Conservation (phyloP, 106 monocot species). For the Dendrobium huoshanense region DNA sequence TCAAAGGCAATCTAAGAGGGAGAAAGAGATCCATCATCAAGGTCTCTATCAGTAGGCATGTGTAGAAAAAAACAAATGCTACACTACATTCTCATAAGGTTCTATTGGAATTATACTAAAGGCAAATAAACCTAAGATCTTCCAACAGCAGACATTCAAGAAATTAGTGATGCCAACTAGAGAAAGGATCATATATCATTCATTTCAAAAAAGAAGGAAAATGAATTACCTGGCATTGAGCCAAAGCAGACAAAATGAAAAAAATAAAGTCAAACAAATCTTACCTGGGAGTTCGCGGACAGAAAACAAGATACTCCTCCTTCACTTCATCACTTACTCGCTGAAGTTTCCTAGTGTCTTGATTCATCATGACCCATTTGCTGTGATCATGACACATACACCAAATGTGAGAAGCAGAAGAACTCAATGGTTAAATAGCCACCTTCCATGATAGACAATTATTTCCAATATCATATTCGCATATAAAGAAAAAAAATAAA, state of each 20-base stretch:
- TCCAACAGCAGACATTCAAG: background rate
- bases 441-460: background rate
- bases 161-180: background rate
- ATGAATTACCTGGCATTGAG: background rate
- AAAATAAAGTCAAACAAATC: background rate
- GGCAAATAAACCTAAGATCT: background rate
- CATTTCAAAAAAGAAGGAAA: background rate
- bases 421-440: background rate
- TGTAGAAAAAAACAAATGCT: background rate
- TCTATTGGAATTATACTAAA: background rate
- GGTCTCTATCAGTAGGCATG: background rate
- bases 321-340: conserved; percentile 95
- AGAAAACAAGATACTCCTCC: conserved; percentile 88
- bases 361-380: conserved; percentile 99
- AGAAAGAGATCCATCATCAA: background rate
- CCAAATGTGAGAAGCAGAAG: background rate
- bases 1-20: background rate
- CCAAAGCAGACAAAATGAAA: background rate
- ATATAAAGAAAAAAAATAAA: background rate
- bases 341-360: conserved; percentile 90
- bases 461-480: background rate
- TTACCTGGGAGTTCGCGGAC: conserved; percentile 83
- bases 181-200: background rate
- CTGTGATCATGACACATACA: conserved; percentile 24
- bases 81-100: background rate